Evolutionary conservation across 2,329 filamentous ascomycete genomes (phyloP), one percentile per base, ranked within the genome.

Genomic region (Penicillium janthinellum): DNA sequence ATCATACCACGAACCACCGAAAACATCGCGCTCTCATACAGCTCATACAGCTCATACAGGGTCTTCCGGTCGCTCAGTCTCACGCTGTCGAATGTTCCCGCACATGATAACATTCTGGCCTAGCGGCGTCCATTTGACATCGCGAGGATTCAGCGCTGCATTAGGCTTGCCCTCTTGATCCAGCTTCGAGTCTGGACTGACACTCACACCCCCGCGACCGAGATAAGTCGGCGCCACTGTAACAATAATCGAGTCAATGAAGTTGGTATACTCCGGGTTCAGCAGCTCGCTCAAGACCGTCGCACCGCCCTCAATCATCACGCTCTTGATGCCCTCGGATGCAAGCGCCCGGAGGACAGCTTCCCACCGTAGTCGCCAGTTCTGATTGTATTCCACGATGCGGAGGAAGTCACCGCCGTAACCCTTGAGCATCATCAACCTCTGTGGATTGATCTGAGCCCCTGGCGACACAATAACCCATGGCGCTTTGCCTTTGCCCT

Each of bases 271-370:
- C 31, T 79, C 78, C 2, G 84, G 81, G 41, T 84, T 81, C n/a
- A 98, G 81, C 17, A 98, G 77, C 39, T 89, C 86, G 72, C 95
- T 96, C 72, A 98, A 91, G 37, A 97, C 87, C 11, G 82, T 81
- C 0, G 86, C 93, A 11, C 94, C 94, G 0, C 94, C 94, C 75
- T 98, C 94, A 51, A 98, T 84, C 94, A 97, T 97, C 59, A 97
- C 82, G 71, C 92, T 96, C 54, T 77, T 75, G 47, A 96, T 78
- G 1, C 87, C 87, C 66, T 90, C 82, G 0, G 72, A 73, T 31
- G 75, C 77, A 37, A 96, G 74, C 3, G 80, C 78, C 17, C 75
- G 75, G 34, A 96, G 76, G 15, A 96, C 83, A 42, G 82, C 81
- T 11, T 75, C 74, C 92, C 91, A 96, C 17, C 80, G 75, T 63